Evolutionary conservation across 2,329 filamentous ascomycete species (phyloP).

Genomic region (Paecilomyces formosus): DNA sequence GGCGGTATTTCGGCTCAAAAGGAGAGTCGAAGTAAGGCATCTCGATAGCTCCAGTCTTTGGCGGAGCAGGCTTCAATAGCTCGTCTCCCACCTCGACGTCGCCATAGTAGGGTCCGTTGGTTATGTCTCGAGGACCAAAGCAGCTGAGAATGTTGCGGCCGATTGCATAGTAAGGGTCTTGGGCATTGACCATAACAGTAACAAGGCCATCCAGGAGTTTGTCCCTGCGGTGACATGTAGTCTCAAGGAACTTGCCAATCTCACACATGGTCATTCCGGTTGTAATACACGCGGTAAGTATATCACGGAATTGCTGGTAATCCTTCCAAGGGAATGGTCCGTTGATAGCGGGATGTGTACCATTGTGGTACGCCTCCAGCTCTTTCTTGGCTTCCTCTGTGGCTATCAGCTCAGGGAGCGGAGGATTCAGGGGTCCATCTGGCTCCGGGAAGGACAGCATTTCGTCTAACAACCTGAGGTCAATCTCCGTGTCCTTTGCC

Average conservation of each 20-base stretch:
- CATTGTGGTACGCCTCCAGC: not conserved
- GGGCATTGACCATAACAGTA: slow-evolving; percentile 6
- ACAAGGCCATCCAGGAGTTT: slow-evolving; percentile 5
- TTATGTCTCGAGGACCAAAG: slow-evolving; percentile 4
- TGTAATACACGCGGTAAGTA: not conserved
- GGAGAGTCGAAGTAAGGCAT: not conserved
- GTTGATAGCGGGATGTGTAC: not conserved
- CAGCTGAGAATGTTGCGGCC: slow-evolving; percentile 4
- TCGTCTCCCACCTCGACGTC: not conserved
- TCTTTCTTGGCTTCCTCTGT: not conserved
- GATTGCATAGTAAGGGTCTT: slow-evolving; percentile 7
- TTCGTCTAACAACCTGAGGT: not conserved
- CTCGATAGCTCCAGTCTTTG: not conserved
- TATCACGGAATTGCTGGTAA: not conserved
- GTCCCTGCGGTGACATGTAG: slow-evolving; percentile 6
- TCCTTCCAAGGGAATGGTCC: not conserved
- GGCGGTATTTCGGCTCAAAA: not conserved
- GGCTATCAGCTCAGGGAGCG: not conserved
- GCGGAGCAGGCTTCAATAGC: not conserved
- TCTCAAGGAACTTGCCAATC: slow-evolving; percentile 8
- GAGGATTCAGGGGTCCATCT: not conserved
- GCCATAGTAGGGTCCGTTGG: not conserved
- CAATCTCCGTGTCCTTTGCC: not conserved
- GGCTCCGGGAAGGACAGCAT: not conserved
- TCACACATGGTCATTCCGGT: slow-evolving; percentile 5